A percentile compares a stretch with the other conserved stretches of the same genome.
Evolutionary conservation across 2,329 filamentous ascomycete genomes (phyloP).

Genomic region (Cladosporium sp.): DNA sequence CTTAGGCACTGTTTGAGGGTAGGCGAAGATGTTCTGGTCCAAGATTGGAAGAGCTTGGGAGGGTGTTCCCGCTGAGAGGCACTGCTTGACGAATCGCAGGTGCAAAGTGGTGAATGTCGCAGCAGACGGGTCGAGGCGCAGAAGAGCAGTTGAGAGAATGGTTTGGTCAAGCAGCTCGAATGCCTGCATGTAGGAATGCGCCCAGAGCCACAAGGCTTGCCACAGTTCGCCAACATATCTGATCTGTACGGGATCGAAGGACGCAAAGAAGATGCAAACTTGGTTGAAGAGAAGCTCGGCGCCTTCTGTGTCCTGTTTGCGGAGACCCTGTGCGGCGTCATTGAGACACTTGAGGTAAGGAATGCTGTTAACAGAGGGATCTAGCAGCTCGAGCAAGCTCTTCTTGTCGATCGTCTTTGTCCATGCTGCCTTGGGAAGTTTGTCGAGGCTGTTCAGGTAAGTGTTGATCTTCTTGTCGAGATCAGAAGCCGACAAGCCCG

Average conservation of each 20-base stretch:
- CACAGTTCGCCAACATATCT: constrained; percentile 55
- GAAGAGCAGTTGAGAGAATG: constrained; percentile 54
- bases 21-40: constrained; percentile 66
- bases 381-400: constrained; percentile 48
- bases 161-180: constrained; percentile 31
- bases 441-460: constrained; percentile 39
- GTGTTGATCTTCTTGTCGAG: constrained; percentile 41
- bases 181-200: constrained; percentile 15
- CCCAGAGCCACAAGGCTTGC: constrained; percentile 44
- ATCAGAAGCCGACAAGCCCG: constrained; percentile 37
- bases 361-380: constrained; percentile 60
- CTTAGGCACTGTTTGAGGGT: constrained; percentile 47
- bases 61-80: constrained; percentile 55
- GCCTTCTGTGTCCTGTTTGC: constrained; percentile 33
- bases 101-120: constrained; percentile 68
- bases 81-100: constrained; percentile 58
- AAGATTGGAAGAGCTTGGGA: constrained; percentile 61
- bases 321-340: constrained; percentile 30
- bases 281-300: constrained; percentile 48
- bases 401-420: constrained; percentile 41
- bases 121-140: constrained; percentile 66
- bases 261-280: constrained; percentile 49
- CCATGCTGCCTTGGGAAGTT: constrained; percentile 36
- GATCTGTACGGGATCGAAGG: constrained; percentile 56
- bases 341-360: constrained; percentile 59